Evolutionary conservation across 2,329 filamentous ascomycete genomes (phyloP).

Genomic region (Monilinia aucupariae): DNA sequence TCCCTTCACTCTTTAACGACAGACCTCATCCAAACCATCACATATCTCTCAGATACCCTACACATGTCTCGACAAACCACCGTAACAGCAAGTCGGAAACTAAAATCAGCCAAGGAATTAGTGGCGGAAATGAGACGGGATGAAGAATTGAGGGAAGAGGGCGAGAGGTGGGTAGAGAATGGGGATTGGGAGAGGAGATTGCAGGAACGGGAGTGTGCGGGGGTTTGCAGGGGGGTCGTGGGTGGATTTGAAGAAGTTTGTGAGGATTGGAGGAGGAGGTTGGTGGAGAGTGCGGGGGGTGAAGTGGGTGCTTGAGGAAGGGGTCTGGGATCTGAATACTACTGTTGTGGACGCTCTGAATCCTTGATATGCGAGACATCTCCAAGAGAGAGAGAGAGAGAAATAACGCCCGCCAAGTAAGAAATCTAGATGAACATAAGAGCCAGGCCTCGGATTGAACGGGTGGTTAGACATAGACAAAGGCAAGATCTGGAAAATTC

Average conservation of each 20-base stretch:
- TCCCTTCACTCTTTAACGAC: conserved; percentile 65
- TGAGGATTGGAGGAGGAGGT: conserved; percentile 71
- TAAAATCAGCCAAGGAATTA: conserved; percentile 78
- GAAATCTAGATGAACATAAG: neutral
- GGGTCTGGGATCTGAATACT: neutral
- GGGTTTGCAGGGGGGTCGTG: conserved; percentile 80
- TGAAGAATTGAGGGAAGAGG: conserved; percentile 75
- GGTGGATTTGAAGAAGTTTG: conserved; percentile 90
- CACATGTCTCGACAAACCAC: conserved; percentile 92
- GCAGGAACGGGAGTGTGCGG: conserved; percentile 71
- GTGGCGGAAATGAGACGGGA: conserved; percentile 81
- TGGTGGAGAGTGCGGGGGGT: conserved; percentile 53
- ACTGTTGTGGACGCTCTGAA: neutral
- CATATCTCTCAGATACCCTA: conserved; percentile 81
- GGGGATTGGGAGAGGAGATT: conserved; percentile 80
- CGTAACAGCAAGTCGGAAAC: conserved; percentile 69
- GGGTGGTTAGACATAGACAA: neutral
- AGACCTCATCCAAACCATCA: conserved; percentile 73
- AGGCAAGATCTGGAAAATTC: neutral
- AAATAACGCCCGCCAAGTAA: neutral
- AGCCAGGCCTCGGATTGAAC: neutral
- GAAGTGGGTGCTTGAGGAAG: conserved; percentile 18
- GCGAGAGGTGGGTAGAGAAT: conserved; percentile 71
- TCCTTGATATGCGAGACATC: neutral
- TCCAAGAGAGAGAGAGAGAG: too few species aligned